These are phyloP conservation scores for Aureobasidium namibiae DNA, from an alignment of 2,329 filamentous ascomycete genomes.

Conservation along the genomic window DNA sequence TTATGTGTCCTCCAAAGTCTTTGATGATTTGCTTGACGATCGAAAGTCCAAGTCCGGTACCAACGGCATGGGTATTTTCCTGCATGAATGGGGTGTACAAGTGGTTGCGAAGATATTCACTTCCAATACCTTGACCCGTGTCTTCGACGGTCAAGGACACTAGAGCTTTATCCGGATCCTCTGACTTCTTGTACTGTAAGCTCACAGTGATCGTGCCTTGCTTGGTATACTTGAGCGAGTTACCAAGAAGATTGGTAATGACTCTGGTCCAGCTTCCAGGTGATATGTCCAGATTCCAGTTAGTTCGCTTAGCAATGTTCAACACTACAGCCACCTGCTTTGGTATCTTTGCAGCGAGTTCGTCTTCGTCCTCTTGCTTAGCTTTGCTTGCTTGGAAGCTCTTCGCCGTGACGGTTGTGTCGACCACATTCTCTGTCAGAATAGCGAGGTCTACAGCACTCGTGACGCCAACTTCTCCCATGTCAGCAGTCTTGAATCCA, in stretches of 20 bases:
- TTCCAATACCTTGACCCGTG: conserved; percentile 28
- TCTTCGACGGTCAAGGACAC: conserved; percentile 19
- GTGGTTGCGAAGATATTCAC: conserved; percentile 23
- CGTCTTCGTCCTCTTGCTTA: conserved; percentile 6
- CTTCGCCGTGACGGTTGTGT: conserved; percentile 15
- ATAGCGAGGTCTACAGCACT: conserved; percentile 19
- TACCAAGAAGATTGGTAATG: conserved; percentile 42
- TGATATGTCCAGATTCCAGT: conserved; percentile 35
- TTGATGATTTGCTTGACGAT: conserved; percentile 27
- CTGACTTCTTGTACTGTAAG: neutral
- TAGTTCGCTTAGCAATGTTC: conserved; percentile 27
- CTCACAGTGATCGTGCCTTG: conserved; percentile 30
- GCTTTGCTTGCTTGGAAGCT: conserved; percentile 3
- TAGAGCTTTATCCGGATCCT: neutral
- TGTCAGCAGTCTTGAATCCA: conserved; percentile 11
- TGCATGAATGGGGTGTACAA: conserved; percentile 28
- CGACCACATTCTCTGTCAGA: conserved; percentile 19
- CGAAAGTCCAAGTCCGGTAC: conserved; percentile 28
- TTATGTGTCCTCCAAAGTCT: conserved; percentile 21
- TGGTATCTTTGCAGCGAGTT: neutral
- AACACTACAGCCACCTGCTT: conserved; percentile 31
- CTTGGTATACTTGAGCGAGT: conserved; percentile 39
- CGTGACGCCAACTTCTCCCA: conserved; percentile 12
- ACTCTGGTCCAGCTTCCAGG: conserved; percentile 38
- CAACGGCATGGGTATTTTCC: conserved; percentile 25